Evolutionary conservation across 2,329 filamentous ascomycete species (phyloP), one percentile per base, ranked within the genome.

Genomic region (Blastomyces emzantsi): DNA sequence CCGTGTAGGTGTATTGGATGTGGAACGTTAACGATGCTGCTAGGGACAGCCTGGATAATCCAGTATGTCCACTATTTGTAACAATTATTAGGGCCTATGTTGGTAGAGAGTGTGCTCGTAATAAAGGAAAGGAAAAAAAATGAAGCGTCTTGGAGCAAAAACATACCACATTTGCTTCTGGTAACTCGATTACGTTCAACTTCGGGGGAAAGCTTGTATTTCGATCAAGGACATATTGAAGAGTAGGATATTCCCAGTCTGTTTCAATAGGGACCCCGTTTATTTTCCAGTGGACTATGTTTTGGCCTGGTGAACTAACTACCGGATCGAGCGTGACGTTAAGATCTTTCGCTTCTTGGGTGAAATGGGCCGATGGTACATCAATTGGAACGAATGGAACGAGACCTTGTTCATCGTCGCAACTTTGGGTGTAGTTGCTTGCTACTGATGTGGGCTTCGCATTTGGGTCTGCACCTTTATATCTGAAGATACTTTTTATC

Each of bases 31-130:
- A 63, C 62, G 5, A 62, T 61, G 25, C 63, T 59, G 36, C 71
- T 74, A 4, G 72, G 71, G 1, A 73, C 70, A 65, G 77, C 74
- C 63, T 82, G 78, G 58, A 82, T 78, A 64, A 78, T 76, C 79
- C 78, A 82, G 65, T 79, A 77, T 39, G 78, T 79, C 80, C 78
- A 80, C 64, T 70, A 30, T 25, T n/a, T 3, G 63, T 56, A 36
- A 30, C 4, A 25, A 67, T 64, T 58, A 67, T 63, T 65, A 41
- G 56, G 41, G 49, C 28, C 63, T 60, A n/a, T 11, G 47, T 13
- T 43, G 54, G 47, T 15, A 51, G 9, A 59, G 9, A 43, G 28
- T 30, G 51, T 43, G 28, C 55, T 56, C 6, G 45, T 17, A 54
- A 55, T 22, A 22, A 13, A 41, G 36, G 19, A 25, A 39, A 11